Evolutionary conservation across 306 rosid species (phyloP), one percentile per base, ranked within the genome.

Genomic region (Cucumis hystrix): DNA sequence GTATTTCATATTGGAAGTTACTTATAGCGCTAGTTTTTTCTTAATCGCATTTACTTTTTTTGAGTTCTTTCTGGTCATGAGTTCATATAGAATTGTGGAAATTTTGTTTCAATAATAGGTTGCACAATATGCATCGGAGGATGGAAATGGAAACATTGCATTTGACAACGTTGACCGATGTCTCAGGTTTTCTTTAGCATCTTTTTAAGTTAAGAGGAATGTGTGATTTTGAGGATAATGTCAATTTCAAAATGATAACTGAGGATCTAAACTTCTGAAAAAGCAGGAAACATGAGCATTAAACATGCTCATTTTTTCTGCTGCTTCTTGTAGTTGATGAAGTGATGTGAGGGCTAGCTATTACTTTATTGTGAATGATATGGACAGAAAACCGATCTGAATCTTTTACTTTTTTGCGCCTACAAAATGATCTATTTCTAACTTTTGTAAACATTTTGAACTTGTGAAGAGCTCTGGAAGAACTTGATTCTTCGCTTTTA

Each of bases 81-180:
- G 25, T 47, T 70, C 25, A 14, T 45, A 70, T 40, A n/a, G 40
- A 70, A 20, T n/a, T 11, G 14, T 47, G 66, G 80, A 68, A 79
- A 28, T 68, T 83, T 79, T 68, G 65, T 77, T 28, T 64, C 58
- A 80, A 77, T 52, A 80, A 45, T 77, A 92, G 99, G 91, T 95
- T 78, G 97, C 93, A 4, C 99, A 88, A 69, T 90, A 92, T 82
- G 99, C 97, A 78, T 89, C 90, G 23, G 93, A 95, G 58, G 79
- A 84, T 75, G 97, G 93, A 75, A 85, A 88, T 80, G 97, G 95
- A 49, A 88, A 88, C 80, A 64, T 83, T 74, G 96, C 97, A 12
- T 82, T 76, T 16, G 77, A 83, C 74, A 79, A 76, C 73, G 97
- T 95, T 13, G 96, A 92, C 82, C 92, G 88, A 74, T 92, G 97